Evolutionary conservation across 2,329 filamentous ascomycete genomes (phyloP), one percentile per base, ranked within the genome.

Genomic region (Curvularia sp.): DNA sequence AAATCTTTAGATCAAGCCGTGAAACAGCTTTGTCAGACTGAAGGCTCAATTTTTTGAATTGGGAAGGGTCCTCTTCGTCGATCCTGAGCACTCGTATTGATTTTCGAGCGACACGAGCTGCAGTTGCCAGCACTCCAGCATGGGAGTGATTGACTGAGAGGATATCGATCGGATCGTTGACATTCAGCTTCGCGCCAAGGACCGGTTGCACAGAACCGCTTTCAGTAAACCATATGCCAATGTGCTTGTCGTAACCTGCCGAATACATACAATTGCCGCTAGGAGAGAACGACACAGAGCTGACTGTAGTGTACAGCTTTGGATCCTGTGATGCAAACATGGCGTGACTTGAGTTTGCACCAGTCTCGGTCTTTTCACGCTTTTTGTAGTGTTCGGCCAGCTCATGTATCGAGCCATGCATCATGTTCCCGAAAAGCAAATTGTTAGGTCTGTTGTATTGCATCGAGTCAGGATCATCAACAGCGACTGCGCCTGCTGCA

Each of bases 361-460:
- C 75, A 31, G 66, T 61, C 3, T 77, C 70, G 0, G 79, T 69
- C 15, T 66, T 66, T n/a, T 79, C 73, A 3, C 83, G 79, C 18
- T 72, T 64, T 3, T 82, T 70, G 35, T 78, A 79, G 65, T 88
- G 86, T 49, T 85, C 81, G 0, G 83, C 79, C 0, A 88, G 69
- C 61, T 88, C 86, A 52, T 78, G 74, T 7, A 88, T 67, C 1
- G 65, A 66, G 20, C 78, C 80, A 1, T 66, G 64, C 1, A 68
- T 61, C 3, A 80, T 61, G 59, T 85, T 76, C 1, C 86, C 86
- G 35, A 85, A 69, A 1, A 88, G 66, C 0, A 88, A 74, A 63
- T 88, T 88, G 58, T 85, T 83, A 0, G 79, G 77, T 39, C 83
- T 76, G 57, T 88, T 88, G 66, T 88, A 88, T 41, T 85, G 82